phyloP scores from a whole-genome alignment of 75 land plant genomes.

The Picea glauca region DNA sequence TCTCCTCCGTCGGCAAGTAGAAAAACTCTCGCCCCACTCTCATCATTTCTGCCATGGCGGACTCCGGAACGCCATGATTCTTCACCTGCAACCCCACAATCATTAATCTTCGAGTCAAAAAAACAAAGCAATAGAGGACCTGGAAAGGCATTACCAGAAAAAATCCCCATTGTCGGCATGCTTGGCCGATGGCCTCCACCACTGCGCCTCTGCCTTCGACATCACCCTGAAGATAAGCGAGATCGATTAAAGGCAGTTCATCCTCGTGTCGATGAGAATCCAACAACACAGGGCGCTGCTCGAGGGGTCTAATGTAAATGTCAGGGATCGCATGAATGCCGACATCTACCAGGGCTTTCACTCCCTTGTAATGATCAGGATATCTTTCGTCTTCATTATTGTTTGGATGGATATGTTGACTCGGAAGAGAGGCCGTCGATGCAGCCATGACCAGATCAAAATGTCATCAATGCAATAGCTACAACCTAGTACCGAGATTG shows the following conservation, averaged over 20 bases:
- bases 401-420: too few species aligned
- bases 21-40: slow-evolving; percentile 54
- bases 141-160: slow-evolving; percentile 48
- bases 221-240: slow-evolving; percentile 13
- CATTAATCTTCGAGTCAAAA: too few species aligned
- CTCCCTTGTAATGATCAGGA: slow-evolving; percentile 4
- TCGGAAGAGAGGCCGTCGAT: too few species aligned
- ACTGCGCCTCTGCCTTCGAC: slow-evolving; percentile 18
- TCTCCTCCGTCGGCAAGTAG: slow-evolving; percentile 67
- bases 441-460: too few species aligned
- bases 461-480: too few species aligned
- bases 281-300: slow-evolving; percentile 60
- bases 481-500: too few species aligned
- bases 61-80: slow-evolving; percentile 55
- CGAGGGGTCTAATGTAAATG: slow-evolving; percentile 55
- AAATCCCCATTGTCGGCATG: slow-evolving; percentile 69
- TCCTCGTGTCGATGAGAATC: slow-evolving; percentile 10
- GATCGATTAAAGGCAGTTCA: slow-evolving; percentile 59
- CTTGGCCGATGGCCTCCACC: slow-evolving; percentile 36
- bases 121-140: too few species aligned
- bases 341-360: slow-evolving; percentile 18
- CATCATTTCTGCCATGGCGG: slow-evolving; percentile 29
- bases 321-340: slow-evolving; percentile 36
- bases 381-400: background rate
- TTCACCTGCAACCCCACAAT: slow-evolving; percentile 32